Conservation (phyloP, 1,139 yeast genomes). For the Debaryomyces psychrophilus region DNA sequence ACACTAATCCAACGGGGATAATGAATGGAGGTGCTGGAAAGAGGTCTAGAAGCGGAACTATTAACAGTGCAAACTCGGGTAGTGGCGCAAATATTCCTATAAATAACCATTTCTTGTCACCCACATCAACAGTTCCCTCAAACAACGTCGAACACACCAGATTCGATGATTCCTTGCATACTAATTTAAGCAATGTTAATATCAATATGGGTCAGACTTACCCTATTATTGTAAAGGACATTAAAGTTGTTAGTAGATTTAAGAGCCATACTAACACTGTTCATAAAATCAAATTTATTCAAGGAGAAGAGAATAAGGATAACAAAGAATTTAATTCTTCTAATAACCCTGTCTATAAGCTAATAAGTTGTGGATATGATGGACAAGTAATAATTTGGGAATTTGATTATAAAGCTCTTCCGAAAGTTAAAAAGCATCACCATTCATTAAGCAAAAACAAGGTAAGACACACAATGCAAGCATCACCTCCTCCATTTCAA, state of each 20-base stretch:
- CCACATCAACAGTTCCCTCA: conserved; percentile 25
- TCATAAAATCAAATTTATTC: conserved; percentile 43
- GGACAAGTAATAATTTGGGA: conserved; percentile 74
- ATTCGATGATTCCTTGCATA: conserved; percentile 9
- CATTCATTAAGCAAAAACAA: conserved; percentile 2
- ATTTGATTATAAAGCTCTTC: conserved; percentile 64
- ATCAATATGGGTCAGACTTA: conserved; percentile 15
- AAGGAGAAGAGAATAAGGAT: conserved; percentile 17
- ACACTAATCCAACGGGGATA: conserved; percentile 15
- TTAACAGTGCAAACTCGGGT: conserved; percentile 32
- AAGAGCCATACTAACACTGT: conserved; percentile 75
- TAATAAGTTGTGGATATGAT: conserved; percentile 73
- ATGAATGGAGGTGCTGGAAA: conserved; percentile 22
- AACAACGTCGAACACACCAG: conserved; percentile 23
- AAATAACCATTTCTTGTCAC: conserved; percentile 25
- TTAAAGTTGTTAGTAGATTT: conserved; percentile 51
- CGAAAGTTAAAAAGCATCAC: conserved; percentile 40
- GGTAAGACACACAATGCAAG: conserved; percentile 13
- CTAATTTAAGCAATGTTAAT: conserved; percentile 8
- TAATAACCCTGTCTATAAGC: conserved; percentile 46
- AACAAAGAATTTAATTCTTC: conserved; percentile 23
- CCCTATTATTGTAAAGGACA: conserved; percentile 46
- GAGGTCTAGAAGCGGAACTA: conserved; percentile 44
- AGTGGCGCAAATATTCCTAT: conserved; percentile 7
- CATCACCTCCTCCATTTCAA: conserved; percentile 15